Conservation (phyloP, 2,329 filamentous ascomycete species). For the Paecilomyces variotii region DNA sequence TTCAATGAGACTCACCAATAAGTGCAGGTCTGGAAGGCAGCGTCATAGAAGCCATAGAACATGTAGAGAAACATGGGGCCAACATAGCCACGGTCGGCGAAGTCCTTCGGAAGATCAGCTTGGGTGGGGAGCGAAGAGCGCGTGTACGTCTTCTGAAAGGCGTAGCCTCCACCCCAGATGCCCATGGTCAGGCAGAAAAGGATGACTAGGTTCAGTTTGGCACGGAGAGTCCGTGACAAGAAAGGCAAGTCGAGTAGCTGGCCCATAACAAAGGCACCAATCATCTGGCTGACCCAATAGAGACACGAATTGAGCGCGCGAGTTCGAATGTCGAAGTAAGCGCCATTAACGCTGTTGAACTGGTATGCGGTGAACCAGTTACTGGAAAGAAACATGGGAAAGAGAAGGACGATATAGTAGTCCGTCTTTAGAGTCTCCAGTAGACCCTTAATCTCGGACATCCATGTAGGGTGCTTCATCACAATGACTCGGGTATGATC, state of each 20-base stretch:
- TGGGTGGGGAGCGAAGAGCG: slow-evolving; percentile 29
- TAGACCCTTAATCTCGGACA: slow-evolving; percentile 68
- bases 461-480: slow-evolving; percentile 87
- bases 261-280: slow-evolving; percentile 67
- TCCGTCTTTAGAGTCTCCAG: slow-evolving; percentile 63
- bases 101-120: slow-evolving; percentile 47
- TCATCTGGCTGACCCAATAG: slow-evolving; percentile 73
- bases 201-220: slow-evolving; percentile 53
- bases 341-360: slow-evolving; percentile 64
- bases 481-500: slow-evolving; percentile 75
- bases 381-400: slow-evolving; percentile 73
- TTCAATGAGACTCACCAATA: slow-evolving; percentile 59
- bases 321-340: slow-evolving; percentile 65
- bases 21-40: slow-evolving; percentile 78
- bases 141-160: slow-evolving; percentile 58
- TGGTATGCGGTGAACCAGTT: slow-evolving; percentile 79
- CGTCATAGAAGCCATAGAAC: slow-evolving; percentile 84
- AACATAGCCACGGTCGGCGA: slow-evolving; percentile 58
- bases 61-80: slow-evolving; percentile 85
- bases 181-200: slow-evolving; percentile 65
- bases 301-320: slow-evolving; percentile 68
- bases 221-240: slow-evolving; percentile 58
- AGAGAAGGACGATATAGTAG: slow-evolving; percentile 65
- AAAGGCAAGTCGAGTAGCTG: slow-evolving; percentile 56
- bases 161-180: slow-evolving; percentile 78